These are phyloP conservation scores for Acacia concinna DNA, from an alignment of 331 rosid genomes.

Conservation along the genomic window DNA sequence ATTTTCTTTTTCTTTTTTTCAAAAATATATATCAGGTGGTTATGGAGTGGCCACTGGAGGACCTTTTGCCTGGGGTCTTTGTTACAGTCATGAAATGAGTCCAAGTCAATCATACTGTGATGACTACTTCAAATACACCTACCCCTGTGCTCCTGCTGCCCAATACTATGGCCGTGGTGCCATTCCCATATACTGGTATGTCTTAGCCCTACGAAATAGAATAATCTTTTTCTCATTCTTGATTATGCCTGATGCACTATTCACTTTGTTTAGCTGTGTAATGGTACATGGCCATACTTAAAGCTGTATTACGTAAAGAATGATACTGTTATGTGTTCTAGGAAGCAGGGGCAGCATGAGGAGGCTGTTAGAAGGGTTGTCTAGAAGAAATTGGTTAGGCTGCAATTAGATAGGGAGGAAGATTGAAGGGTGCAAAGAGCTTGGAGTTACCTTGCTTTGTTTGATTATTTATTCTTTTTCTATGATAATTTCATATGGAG, in stretches of 20 bases:
- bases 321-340: not conserved
- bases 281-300: not conserved
- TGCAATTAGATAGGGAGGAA: not conserved
- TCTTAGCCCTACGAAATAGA: not conserved
- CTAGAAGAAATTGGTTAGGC: not conserved
- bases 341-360: not conserved
- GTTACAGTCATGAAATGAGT: slow-evolving; percentile 11
- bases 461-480: not conserved
- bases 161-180: slow-evolving; percentile 16
- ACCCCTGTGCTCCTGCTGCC: slow-evolving; percentile 12
- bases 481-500: not conserved
- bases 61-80: slow-evolving; percentile 9
- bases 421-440: not conserved
- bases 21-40: not conserved
- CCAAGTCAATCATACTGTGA: slow-evolving; percentile 8
- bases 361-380: not conserved
- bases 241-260: not conserved
- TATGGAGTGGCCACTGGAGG: slow-evolving; percentile 15
- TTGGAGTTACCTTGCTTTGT: not conserved
- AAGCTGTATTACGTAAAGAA: not conserved
- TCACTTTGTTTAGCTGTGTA: not conserved
- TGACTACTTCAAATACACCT: slow-evolving; percentile 5
- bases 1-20: not conserved
- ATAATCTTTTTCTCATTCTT: not conserved
- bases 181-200: not conserved